phyloP scores from a whole-genome alignment of 495 filamentous ascomycete species.

The Symbiotaphrina buchneri region DNA sequence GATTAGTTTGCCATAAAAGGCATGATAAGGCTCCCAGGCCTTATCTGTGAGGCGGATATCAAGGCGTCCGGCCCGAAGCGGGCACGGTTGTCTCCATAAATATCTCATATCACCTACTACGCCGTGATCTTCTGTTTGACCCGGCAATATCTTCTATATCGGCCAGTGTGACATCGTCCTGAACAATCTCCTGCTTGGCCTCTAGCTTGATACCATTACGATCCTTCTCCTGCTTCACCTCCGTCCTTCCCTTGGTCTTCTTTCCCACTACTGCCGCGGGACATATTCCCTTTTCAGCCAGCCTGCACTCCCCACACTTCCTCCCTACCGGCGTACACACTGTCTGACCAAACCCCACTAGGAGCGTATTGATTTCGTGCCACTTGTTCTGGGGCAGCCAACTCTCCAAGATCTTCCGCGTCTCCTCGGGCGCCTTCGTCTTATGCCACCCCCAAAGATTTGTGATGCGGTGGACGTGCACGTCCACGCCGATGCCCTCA shows the following conservation, averaged over 20 bases:
- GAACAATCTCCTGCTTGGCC: no score
- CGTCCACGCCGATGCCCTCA: slow-evolving; percentile 43
- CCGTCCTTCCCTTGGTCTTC: slow-evolving; percentile 1
- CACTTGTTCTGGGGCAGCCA: slow-evolving; percentile 6
- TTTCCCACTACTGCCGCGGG: slow-evolving; percentile 1
- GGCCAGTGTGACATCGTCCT: no score
- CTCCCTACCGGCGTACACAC: slow-evolving; percentile 6
- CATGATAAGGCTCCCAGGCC: no score
- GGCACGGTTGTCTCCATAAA: no score
- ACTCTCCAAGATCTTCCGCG: slow-evolving; percentile 3
- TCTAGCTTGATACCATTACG: not conserved
- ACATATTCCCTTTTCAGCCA: slow-evolving; percentile 4
- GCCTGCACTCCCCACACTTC: slow-evolving; percentile 6
- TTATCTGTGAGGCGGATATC: no score
- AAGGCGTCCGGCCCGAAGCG: no score
- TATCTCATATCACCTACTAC: no score
- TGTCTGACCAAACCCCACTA: slow-evolving; percentile 7
- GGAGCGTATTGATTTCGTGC: slow-evolving; percentile 5
- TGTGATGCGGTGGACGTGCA: slow-evolving; percentile 67
- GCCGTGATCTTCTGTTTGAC: no score
- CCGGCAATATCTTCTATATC: no score
- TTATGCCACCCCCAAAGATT: slow-evolving; percentile 77
- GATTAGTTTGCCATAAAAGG: no score
- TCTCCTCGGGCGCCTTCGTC: slow-evolving; percentile 5
- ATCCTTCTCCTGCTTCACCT: not conserved